Conservation (phyloP, 163 green algal species). For the Prototheca wickerhamii region DNA sequence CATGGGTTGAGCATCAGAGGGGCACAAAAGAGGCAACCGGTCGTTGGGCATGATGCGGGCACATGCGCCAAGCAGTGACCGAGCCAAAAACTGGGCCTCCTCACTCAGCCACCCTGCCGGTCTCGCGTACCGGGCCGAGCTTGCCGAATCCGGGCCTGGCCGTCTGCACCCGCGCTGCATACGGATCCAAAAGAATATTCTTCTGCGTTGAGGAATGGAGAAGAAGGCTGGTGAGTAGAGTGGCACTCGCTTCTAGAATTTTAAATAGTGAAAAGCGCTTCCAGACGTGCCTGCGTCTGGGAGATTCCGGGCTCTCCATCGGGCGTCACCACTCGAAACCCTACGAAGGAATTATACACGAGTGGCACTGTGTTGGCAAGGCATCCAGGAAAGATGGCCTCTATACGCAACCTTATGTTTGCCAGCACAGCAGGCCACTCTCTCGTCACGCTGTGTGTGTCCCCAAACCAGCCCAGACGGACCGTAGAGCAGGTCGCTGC, state of each 20-base stretch:
- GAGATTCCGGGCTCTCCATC: too few relatives aligned
- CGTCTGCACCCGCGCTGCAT: slow-evolving; percentile 52
- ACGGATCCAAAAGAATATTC: slow-evolving; percentile 73
- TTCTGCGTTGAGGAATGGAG: slow-evolving; percentile 9
- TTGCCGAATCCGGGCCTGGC: slow-evolving; percentile 53
- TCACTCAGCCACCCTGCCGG: not conserved
- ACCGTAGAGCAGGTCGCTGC: slow-evolving; percentile 69
- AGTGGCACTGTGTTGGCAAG: not conserved
- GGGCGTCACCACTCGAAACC: not conserved
- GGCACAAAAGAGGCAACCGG: not conserved
- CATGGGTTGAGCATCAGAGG: not conserved
- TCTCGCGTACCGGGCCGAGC: slow-evolving; percentile 41
- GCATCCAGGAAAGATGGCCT: not conserved
- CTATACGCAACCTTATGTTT: not conserved
- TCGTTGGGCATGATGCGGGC: not conserved
- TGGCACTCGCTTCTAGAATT: not conserved
- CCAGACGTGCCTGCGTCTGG: too few relatives aligned
- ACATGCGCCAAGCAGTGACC: not conserved
- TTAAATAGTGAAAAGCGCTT: not conserved
- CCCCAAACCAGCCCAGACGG: not conserved
- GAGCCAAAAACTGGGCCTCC: not conserved
- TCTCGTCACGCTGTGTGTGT: too few relatives aligned
- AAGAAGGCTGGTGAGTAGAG: not conserved
- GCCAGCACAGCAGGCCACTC: too few relatives aligned
- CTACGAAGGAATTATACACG: not conserved